Evolutionary conservation across 495 filamentous ascomycete genomes (phyloP).

Genomic region (Xylaria longipes): DNA sequence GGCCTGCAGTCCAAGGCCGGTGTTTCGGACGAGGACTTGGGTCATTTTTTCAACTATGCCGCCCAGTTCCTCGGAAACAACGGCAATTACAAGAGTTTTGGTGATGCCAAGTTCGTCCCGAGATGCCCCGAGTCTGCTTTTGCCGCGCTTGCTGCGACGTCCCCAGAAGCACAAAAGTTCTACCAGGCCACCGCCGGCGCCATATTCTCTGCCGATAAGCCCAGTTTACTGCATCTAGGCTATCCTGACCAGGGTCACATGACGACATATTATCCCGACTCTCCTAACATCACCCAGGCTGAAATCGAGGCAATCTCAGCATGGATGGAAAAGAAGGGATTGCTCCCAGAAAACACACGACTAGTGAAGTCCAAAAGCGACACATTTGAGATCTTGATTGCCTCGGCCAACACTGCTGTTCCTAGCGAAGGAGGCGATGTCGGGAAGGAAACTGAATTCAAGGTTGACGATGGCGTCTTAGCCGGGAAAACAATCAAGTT

Average conservation of each 20-base stretch:
- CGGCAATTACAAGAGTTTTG: slow-evolving; percentile 97
- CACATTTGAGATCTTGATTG: slow-evolving; percentile 83
- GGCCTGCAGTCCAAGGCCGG: slow-evolving; percentile 70
- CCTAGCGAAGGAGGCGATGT: slow-evolving; percentile 70
- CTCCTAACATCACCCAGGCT: slow-evolving; percentile 79
- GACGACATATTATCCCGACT: slow-evolving; percentile 92
- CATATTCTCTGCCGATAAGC: slow-evolving; percentile 73
- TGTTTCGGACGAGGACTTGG: slow-evolving; percentile 71
- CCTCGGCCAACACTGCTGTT: slow-evolving; percentile 63
- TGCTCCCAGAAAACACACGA: slow-evolving; percentile 84
- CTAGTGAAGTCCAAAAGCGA: slow-evolving; percentile 74
- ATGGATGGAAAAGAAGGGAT: slow-evolving; percentile 75
- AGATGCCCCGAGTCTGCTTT: slow-evolving; percentile 71
- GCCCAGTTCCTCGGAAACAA: slow-evolving; percentile 88
- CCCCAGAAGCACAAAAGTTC: slow-evolving; percentile 63
- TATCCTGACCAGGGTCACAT: slow-evolving; percentile 84
- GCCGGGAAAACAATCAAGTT: slow-evolving; percentile 72
- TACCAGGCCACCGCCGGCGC: slow-evolving; percentile 73
- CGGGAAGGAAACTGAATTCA: slow-evolving; percentile 68
- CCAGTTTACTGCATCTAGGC: slow-evolving; percentile 80
- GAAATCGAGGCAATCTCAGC: slow-evolving; percentile 77
- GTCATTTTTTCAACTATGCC: slow-evolving; percentile 83
- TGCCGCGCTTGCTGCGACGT: slow-evolving; percentile 70
- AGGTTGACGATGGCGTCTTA: slow-evolving; percentile 65
- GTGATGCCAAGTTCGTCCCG: slow-evolving; percentile 93